Conservation (phyloP, 108 stramenopile genomes). For the Conticribra guillardii region DNA sequence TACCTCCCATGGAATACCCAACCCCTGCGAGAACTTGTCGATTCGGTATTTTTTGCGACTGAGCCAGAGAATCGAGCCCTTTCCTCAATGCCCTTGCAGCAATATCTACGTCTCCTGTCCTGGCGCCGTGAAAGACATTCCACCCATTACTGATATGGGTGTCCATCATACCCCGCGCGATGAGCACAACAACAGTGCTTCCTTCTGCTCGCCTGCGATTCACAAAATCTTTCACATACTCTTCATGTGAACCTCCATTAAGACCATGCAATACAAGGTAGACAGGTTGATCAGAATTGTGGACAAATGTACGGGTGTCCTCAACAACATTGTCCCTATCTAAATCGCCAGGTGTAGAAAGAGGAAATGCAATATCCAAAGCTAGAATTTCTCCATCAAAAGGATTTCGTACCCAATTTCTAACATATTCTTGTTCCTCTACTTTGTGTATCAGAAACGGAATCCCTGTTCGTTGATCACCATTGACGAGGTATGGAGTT, state of each 20-base stretch:
- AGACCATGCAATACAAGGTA: slow-evolving; percentile 92
- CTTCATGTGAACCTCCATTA: slow-evolving; percentile 85
- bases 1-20: slow-evolving; percentile 84
- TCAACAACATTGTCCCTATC: neutral
- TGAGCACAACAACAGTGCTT: slow-evolving; percentile 73
- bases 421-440: slow-evolving; percentile 51
- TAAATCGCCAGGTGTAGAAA: slow-evolving; percentile 4
- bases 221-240: slow-evolving; percentile 86
- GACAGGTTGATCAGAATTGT: slow-evolving; percentile 65
- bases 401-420: slow-evolving; percentile 56
- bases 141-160: slow-evolving; percentile 64
- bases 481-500: slow-evolving; percentile 79
- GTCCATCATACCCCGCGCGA: slow-evolving; percentile 90
- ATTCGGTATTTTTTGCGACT: neutral
- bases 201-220: slow-evolving; percentile 61
- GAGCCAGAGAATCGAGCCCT: slow-evolving; percentile 39
- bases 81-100: slow-evolving; percentile 64
- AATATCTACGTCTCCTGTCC: slow-evolving; percentile 79
- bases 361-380: slow-evolving; percentile 85
- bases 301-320: slow-evolving; percentile 29
- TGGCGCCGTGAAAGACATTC: slow-evolving; percentile 90
- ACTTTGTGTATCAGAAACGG: slow-evolving; percentile 73
- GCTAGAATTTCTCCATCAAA: slow-evolving; percentile 73
- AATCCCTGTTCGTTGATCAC: slow-evolving; percentile 84
- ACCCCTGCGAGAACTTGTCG: slow-evolving; percentile 73